Evolutionary conservation across 495 filamentous ascomycete genomes (phyloP).

Genomic region (Penicillium parvum): DNA sequence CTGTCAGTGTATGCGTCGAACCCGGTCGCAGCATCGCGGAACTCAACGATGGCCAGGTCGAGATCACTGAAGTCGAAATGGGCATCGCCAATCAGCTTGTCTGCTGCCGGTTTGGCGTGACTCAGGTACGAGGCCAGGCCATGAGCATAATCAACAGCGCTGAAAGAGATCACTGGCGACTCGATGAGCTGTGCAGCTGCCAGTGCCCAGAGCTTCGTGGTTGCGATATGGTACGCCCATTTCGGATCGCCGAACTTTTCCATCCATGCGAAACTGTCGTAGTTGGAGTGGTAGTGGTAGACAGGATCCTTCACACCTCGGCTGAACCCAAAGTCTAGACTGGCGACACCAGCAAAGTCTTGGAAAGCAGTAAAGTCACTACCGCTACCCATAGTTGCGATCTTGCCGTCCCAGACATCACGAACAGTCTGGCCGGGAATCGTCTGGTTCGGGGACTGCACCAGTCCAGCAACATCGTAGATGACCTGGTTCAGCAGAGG

Average conservation of each 20-base stretch:
- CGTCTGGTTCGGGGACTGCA: conserved; percentile 75
- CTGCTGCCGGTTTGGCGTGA: conserved; percentile 45
- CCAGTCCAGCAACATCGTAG: conserved; percentile 60
- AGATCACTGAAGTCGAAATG: conserved; percentile 45
- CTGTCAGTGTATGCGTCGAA: conserved; percentile 55
- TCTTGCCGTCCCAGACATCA: conserved; percentile 56
- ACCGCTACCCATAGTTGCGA: conserved; percentile 64
- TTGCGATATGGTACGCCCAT: conserved; percentile 58
- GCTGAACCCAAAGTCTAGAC: conserved; percentile 57
- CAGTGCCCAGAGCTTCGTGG: conserved; percentile 54
- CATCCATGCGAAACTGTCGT: conserved; percentile 76
- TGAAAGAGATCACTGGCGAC: conserved; percentile 44
- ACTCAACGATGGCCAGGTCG: conserved; percentile 42
- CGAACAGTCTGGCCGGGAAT: conserved; percentile 60
- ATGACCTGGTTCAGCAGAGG: conserved; percentile 78
- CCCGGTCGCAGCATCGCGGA: conserved; percentile 41
- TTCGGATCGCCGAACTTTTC: conserved; percentile 58
- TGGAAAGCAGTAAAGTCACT: conserved; percentile 75
- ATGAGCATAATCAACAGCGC: conserved; percentile 44
- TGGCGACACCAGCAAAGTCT: conserved; percentile 66
- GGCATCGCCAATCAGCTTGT: conserved; percentile 17
- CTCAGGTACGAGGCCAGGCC: conserved; percentile 49
- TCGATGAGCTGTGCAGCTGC: conserved; percentile 45
- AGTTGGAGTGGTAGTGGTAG: conserved; percentile 77
- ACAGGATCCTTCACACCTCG: conserved; percentile 44